A percentile compares a stretch with the other conserved stretches of the same genome.
phyloP scores from a whole-genome alignment of 2,329 filamentous ascomycete species.

The Chaetomiaceae sp. region DNA sequence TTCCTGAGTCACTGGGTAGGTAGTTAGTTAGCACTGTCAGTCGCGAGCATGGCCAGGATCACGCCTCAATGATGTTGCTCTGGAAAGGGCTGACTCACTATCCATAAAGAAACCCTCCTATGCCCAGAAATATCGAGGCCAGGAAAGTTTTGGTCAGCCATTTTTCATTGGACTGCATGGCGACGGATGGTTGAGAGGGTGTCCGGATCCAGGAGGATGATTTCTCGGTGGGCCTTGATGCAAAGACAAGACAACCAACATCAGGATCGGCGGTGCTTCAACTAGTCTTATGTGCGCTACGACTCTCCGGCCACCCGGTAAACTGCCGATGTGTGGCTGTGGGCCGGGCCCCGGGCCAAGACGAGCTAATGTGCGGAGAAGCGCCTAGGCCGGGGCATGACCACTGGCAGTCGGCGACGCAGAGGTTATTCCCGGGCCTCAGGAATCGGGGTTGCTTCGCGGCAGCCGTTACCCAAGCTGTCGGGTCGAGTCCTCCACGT shows the following conservation, averaged over 20 bases:
- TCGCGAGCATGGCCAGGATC: no score
- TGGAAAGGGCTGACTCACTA: no score
- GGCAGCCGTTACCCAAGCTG: conserved; percentile 12
- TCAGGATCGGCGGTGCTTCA: background rate
- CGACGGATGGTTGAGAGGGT: background rate
- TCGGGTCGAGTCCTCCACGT: no score
- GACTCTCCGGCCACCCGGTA: background rate
- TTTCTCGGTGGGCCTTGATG: no score
- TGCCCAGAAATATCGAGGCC: conserved; percentile 37
- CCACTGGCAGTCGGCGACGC: background rate
- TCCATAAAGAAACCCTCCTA: conserved; percentile 40
- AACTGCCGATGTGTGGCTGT: conserved; percentile 11
- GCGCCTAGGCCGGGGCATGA: background rate
- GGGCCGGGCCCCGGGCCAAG: background rate
- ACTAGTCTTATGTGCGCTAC: background rate
- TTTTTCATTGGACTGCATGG: background rate
- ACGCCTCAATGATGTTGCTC: no score
- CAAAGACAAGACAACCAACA: background rate
- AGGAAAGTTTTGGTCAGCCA: conserved; percentile 38
- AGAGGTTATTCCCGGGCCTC: background rate
- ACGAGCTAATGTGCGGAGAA: conserved; percentile 16
- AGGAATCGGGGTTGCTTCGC: background rate
- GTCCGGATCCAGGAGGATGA: no score
- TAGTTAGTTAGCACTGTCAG: background rate
- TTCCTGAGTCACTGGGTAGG: conserved; percentile 36